Evolutionary conservation across 257 asterid species (phyloP), one percentile per base, ranked within the genome.

Genomic region (Ligustrum vulgare): DNA sequence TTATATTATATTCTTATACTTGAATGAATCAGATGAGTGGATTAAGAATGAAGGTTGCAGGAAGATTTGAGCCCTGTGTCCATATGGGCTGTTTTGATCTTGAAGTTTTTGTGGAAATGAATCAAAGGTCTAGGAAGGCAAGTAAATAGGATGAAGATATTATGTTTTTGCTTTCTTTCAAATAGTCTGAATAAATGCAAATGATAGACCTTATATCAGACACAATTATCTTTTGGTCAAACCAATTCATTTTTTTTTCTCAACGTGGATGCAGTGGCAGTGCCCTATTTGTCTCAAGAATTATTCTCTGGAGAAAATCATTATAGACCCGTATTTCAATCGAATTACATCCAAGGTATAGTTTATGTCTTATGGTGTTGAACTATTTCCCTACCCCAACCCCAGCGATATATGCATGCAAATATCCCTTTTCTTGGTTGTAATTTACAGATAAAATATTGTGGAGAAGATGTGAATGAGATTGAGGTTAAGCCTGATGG

Each of bases 1-100:
- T 64, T 20, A 58, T 41, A 51, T 74, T 74, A 67, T 77, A 77
- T 76, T 39, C 35, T 39, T 79, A n/a, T 77, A 60, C 73, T 23
- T 81, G 72, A 63, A 66, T 84, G 67, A 66, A 70, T 54, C 91
- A 96, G 99, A 91, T 91, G 96, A 95, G 98, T 75, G 97, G 98
- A 76, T 82, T 90, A 77, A 87, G 98, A 86, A 95, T 95, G 92
- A 95, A 95, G 87, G 82, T 95, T 70, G 96, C 99, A 80, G 99
- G 97, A 75, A 87, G 99, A 85, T 95, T 95, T 86, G 85, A 87
- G 77, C 94, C 91, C 37, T 95, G 99, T 83, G 85, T 78, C 51
- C 99, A 95, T 82, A 93, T 95, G 97, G 98, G 97, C 69, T 95
- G 99, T 82, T 95, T 93, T 84, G 99, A 95, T 87, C 97, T 95